phyloP scores from a whole-genome alignment of 2,329 filamentous ascomycete species.

The Furcasterigmium sp. region DNA sequence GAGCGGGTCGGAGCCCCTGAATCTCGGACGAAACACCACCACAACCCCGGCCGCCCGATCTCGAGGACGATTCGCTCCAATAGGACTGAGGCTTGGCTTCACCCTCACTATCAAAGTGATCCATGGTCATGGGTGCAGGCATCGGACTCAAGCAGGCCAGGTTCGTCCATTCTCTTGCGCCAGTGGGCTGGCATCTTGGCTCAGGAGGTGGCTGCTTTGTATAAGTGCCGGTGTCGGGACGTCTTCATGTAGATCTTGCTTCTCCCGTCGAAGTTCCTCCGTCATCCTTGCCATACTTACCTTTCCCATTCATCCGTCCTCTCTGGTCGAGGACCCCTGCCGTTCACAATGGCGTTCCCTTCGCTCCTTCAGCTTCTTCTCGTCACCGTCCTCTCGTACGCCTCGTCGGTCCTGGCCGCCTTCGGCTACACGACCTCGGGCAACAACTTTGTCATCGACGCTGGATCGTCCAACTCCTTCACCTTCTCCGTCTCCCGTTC shows the following conservation, averaged over 20 bases:
- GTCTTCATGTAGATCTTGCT: too few species aligned
- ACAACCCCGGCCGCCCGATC: neutral
- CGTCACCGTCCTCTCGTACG: conserved; percentile 19
- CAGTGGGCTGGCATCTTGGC: too few species aligned
- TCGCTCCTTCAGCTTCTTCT: conserved; percentile 8
- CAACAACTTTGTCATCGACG: conserved; percentile 39
- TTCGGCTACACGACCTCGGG: conserved; percentile 35
- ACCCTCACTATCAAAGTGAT: too few species aligned
- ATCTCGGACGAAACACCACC: conserved; percentile 1
- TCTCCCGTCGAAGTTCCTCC: neutral
- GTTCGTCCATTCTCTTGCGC: too few species aligned
- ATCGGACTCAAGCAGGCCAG: too few species aligned
- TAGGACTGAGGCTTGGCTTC: neutral
- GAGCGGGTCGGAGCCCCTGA: conserved; percentile 2
- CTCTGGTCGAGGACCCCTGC: neutral
- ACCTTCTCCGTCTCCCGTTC: conserved; percentile 44
- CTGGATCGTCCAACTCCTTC: conserved; percentile 41
- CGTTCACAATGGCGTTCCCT: conserved; percentile 6
- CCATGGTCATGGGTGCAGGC: too few species aligned
- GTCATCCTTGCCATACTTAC: neutral
- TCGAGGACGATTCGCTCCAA: neutral
- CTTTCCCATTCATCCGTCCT: neutral
- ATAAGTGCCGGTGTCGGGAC: too few species aligned
- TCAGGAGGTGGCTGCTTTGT: too few species aligned
- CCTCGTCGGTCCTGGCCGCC: conserved; percentile 27